Percentiles rank a stretch among this genome's conserved stretches.
phyloP scores from a whole-genome alignment of 108 stramenopile species.

The Cyclotella cryptica region DNA sequence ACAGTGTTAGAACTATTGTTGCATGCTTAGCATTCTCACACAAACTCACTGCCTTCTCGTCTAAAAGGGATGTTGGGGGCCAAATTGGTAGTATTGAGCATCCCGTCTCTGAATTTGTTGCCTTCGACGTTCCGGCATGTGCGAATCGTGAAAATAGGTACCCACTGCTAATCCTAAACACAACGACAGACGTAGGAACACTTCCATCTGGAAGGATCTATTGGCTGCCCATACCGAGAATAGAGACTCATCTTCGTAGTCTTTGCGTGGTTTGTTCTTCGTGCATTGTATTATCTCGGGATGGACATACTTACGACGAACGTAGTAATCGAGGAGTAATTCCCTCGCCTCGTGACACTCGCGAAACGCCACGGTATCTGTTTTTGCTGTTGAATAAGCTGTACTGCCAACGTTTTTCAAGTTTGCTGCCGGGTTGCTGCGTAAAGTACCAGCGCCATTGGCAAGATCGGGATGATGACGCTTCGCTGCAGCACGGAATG shows the following conservation, averaged over 20 bases:
- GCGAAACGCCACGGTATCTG: conserved; percentile 18
- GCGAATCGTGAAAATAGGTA: conserved; percentile 22
- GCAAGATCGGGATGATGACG: conserved; percentile 29
- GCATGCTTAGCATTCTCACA: not conserved
- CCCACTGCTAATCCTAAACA: conserved; percentile 28
- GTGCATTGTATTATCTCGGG: conserved; percentile 10
- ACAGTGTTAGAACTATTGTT: too few relatives aligned
- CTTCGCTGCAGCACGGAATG: conserved; percentile 23
- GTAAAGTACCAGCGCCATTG: not conserved
- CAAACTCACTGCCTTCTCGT: not conserved
- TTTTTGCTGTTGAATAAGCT: not conserved
- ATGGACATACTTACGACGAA: conserved; percentile 15
- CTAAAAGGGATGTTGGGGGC: not conserved
- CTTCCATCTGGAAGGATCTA: conserved; percentile 30
- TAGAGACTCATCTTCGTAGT: conserved; percentile 17
- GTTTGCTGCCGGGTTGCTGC: not conserved
- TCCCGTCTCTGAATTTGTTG: conserved; percentile 23
- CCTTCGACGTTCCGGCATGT: conserved; percentile 23
- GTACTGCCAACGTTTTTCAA: too few relatives aligned
- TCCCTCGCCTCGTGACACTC: conserved; percentile 23
- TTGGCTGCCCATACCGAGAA: conserved; percentile 28
- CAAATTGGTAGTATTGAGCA: conserved; percentile 8
- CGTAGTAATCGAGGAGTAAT: too few relatives aligned
- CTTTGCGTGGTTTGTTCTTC: conserved; percentile 18
- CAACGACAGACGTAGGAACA: conserved; percentile 23